Conservation (phyloP, 1,139 yeast genomes). For the Kurtzmaniella natalensis region DNA sequence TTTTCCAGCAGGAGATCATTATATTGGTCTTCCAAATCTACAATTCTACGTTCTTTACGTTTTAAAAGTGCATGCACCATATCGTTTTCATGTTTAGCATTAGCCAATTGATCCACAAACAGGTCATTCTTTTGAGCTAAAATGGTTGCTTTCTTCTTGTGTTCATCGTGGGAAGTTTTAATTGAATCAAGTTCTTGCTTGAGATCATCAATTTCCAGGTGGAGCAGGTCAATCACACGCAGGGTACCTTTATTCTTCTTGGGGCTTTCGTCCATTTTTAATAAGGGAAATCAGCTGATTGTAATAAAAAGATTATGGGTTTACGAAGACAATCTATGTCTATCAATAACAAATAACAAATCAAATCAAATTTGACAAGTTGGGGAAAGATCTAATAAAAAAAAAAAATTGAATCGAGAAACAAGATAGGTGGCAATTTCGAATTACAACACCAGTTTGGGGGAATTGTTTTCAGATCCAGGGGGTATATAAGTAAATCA, state of each 20-base stretch:
- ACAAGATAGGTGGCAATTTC: no score
- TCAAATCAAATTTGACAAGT: no score
- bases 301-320: neutral
- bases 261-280: conserved; percentile 9
- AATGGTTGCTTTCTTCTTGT: conserved; percentile 46
- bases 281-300: neutral
- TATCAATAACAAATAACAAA: no score
- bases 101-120: conserved; percentile 62
- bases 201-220: conserved; percentile 47
- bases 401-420: no score
- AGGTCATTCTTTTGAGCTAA: conserved; percentile 51
- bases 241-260: conserved; percentile 28
- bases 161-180: conserved; percentile 33
- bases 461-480: no score
- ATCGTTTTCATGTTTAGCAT: conserved; percentile 67
- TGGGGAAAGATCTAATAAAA: no score
- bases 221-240: conserved; percentile 55
- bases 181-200: conserved; percentile 48
- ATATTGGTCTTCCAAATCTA: conserved; percentile 56
- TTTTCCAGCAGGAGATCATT: conserved; percentile 41
- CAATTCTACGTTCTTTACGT: conserved; percentile 60
- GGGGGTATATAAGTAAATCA: no score
- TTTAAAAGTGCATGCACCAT: conserved; percentile 58
- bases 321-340: neutral
- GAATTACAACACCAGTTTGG: no score